phyloP scores from a whole-genome alignment of 1,284 basidiomycete genomes.

The Puccinia hordei region DNA sequence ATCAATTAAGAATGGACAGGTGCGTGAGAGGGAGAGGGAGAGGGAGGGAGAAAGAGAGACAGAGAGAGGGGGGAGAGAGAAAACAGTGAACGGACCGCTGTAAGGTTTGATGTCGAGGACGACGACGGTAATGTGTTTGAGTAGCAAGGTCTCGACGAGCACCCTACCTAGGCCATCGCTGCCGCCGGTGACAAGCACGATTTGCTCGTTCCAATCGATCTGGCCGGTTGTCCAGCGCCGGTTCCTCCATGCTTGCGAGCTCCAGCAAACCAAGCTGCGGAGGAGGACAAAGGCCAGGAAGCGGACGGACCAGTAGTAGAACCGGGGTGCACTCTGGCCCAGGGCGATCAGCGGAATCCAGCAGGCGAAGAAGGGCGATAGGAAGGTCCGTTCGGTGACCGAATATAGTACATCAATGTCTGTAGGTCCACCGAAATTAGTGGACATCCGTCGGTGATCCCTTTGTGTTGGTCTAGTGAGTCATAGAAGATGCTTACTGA shows the following conservation, averaged over 20 bases:
- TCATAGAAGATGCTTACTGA: no score
- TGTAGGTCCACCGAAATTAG: no score
- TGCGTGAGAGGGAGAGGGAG: no score
- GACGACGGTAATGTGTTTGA: conserved; percentile 24
- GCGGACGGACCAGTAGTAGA: neutral
- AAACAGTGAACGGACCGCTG: neutral
- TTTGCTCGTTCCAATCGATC: conserved; percentile 39
- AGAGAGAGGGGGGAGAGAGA: neutral
- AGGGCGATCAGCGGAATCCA: conserved; percentile 38
- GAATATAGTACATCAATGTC: conserved; percentile 28
- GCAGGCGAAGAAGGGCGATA: conserved; percentile 31
- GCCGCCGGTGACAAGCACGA: conserved; percentile 38
- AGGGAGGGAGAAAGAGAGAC: neutral
- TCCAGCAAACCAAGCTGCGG: neutral
- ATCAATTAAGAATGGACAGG: neutral
- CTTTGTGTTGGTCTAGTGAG: no score
- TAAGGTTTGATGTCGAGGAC: conserved; percentile 37
- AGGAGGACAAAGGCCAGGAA: conserved; percentile 11
- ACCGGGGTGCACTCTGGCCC: neutral
- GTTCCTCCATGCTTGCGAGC: conserved; percentile 34
- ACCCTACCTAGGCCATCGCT: conserved; percentile 30
- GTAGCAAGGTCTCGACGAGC: conserved; percentile 22
- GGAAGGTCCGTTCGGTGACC: conserved; percentile 21
- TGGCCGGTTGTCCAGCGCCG: neutral
- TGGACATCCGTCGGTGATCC: no score